phyloP scores from a whole-genome alignment of 345 rosid genomes.

The Aquilaria malaccensis region DNA sequence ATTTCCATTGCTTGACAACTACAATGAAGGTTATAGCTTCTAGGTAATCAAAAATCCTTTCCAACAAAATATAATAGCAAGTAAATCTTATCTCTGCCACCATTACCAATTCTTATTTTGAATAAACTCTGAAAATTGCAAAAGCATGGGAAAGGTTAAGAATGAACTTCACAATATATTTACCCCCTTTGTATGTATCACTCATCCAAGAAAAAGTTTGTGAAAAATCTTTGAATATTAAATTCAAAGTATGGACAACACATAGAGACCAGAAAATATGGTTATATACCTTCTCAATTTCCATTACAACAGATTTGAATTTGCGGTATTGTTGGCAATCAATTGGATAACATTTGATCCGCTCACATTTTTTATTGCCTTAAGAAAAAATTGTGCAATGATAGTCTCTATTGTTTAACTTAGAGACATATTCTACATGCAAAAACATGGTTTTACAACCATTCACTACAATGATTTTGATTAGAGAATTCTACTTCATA shows the following conservation, averaged over 20 bases:
- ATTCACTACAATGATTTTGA: neutral
- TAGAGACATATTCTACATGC: neutral
- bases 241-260: constrained; percentile 2
- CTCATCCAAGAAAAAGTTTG: neutral
- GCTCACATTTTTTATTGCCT: too few species aligned
- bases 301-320: neutral
- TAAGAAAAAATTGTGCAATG: neutral
- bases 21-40: too few species aligned
- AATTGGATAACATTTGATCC: too few species aligned
- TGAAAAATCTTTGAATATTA: neutral
- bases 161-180: neutral
- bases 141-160: too few species aligned
- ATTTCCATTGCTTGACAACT: too few species aligned
- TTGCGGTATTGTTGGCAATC: neutral
- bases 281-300: neutral
- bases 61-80: too few species aligned
- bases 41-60: too few species aligned
- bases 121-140: neutral
- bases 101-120: neutral
- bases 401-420: neutral
- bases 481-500: neutral
- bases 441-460: neutral
- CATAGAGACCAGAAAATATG: neutral
- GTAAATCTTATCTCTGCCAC: neutral
- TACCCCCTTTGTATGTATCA: neutral